A percentile compares a stretch with the other conserved stretches of the same genome.
Evolutionary conservation across 1,139 yeast species (phyloP).

Genomic region (Trichomonascaceae sp.): DNA sequence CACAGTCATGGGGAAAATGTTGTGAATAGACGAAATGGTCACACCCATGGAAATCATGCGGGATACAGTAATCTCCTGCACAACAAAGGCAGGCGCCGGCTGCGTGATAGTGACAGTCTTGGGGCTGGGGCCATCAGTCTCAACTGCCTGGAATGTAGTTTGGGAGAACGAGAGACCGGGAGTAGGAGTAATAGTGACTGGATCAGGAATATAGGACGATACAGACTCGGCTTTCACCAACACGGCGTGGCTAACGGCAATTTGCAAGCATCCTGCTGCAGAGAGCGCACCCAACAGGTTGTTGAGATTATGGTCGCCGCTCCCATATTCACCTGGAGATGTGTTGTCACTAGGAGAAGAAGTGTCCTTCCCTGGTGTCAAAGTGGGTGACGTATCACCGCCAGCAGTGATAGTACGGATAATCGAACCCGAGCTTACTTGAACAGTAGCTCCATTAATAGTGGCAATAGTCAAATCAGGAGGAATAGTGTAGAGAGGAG

Average conservation of each 20-base stretch:
- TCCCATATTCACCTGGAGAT: neutral
- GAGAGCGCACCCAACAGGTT: neutral
- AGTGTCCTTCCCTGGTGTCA: neutral
- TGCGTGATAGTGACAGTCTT: neutral
- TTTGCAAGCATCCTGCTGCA: neutral
- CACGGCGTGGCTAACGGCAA: neutral
- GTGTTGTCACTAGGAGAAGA: neutral
- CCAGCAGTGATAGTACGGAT: slow-evolving; percentile 4
- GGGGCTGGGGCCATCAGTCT: neutral
- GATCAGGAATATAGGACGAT: neutral
- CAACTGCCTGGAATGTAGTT: neutral
- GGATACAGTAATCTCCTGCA: neutral
- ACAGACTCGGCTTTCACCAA: neutral
- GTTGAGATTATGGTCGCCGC: neutral
- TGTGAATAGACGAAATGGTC: neutral
- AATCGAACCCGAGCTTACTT: slow-evolving; percentile 6
- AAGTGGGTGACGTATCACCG: neutral
- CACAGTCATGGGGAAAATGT: neutral
- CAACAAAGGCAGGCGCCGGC: neutral
- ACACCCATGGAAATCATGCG: neutral
- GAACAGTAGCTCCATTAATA: slow-evolving; percentile 6
- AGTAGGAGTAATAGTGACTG: neutral
- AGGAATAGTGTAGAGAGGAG: slow-evolving; percentile 7
- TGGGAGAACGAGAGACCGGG: neutral
- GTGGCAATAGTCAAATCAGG: slow-evolving; percentile 7